Evolutionary conservation across 108 stramenopile species (phyloP), one percentile per base, ranked within the genome.

Genomic region (Pseudonitzschia delicatissima): DNA sequence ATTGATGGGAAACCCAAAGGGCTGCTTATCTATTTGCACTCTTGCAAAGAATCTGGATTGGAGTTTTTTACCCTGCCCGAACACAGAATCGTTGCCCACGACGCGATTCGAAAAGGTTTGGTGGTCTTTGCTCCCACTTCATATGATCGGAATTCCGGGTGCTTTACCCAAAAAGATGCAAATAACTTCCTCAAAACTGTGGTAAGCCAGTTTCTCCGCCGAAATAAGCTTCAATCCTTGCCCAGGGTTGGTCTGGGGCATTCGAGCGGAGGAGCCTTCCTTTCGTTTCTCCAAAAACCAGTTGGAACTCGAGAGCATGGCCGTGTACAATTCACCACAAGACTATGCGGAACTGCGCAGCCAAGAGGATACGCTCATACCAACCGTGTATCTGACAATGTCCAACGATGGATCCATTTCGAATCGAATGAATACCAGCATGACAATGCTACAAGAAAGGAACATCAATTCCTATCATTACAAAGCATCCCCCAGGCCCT

Each of bases 11-110:
- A 35, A 8, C 65, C 66, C 15, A 40, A 35, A 45, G 72, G 72
- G 3, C 21, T 78, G 11, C 32, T 78, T 18, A 21, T 78, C 34
- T 62, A 67, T 31, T 63, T 78, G 20, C 77, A 78, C 53, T 34
- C 58, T 28, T 78, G 77, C 42, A n/a, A 57, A 26, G 72, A 66
- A 32, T 63, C 67, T 25, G 77, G 77, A 12, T 23, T 57, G 12
- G 66, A 71, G 13, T 63, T 73, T 40, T 78, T 78, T 57, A 59
- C 62, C 3, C 45, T 68, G 27, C 77, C 77, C 17, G 77, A 78
- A 64, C 61, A 69, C 33, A 66, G 77, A 32, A 72, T 78, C 18
- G 23, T 78, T 42, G 68, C 62, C 17, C 26, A 52, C 5, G 45
- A 48, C 12, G 72, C 72, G 1, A 40, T 78, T 20, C n/a, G 64